Base-by-base conservation (phyloP, 208 protist species). In the Ichthyophonus hoferi region DNA sequence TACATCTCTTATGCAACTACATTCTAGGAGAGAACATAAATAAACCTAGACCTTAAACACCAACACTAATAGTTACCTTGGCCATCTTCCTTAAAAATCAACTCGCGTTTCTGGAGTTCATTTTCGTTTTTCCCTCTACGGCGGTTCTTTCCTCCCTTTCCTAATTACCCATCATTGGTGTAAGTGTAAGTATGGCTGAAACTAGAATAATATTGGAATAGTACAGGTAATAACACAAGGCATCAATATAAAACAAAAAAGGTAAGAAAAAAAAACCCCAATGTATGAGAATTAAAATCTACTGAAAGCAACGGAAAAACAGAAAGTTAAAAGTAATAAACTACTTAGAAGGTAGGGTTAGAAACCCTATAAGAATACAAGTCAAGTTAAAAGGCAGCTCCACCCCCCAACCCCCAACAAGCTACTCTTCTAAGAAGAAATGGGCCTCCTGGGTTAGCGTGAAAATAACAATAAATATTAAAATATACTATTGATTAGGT, bases 121-220 rank as follows among this genome's bases (percentile, higher is more conserved):
- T 95, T 95, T 83, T 98, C 95, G 93, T 97, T 98, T 93, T 98
- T 99, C 91, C 97, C 97, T 42, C 96, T 96, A 91, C 98, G 96
- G 89, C 97, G 95, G 92, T 97, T 98, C 95, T 99, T 99, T 90
- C 98, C 96, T 79, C 95, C 95, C 86, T 97, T 97, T 86, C 95
- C 94, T 89, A 43, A 40, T n/a, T 81, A 39, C 34, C 34, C 77
- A 81, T n/a, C n/a, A n/a, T n/a, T n/a, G n/a, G n/a, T n/a, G n/a
- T n/a, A n/a, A n/a, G n/a, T n/a, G n/a, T n/a, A n/a, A 58, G 17
- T 31, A 58, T 17, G 17, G 17, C 17, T 58, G 17, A 58, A 58
- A 58, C 3, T 58, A 17, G 43, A 58, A 58, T 58, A 17, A 58
- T 58, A 58, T 17, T 58, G 43, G 3, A 58, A 58, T 58, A 58